phyloP scores from a whole-genome alignment of 2,329 filamentous ascomycete genomes.

The Cladosporium cucumerinum region DNA sequence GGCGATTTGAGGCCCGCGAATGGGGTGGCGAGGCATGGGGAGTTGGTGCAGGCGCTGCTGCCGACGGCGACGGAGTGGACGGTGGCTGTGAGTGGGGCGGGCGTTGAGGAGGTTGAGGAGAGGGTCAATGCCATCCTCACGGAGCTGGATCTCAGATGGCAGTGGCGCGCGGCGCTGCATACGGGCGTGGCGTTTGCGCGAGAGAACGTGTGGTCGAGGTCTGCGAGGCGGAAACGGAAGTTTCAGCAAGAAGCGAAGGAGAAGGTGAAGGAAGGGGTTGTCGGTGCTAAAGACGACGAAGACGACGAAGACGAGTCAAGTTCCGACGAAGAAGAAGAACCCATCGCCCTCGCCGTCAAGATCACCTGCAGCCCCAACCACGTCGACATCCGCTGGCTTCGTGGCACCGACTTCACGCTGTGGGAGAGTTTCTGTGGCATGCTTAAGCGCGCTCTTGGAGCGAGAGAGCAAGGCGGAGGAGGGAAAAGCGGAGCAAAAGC shows the following conservation, averaged over 20 bases:
- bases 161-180: slow-evolving; percentile 54
- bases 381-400: slow-evolving; percentile 63
- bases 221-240: slow-evolving; percentile 62
- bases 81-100: slow-evolving; percentile 37
- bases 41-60: slow-evolving; percentile 29
- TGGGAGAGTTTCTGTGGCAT: slow-evolving; percentile 89
- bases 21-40: slow-evolving; percentile 31
- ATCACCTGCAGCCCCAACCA: slow-evolving; percentile 37
- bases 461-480: slow-evolving; percentile 5
- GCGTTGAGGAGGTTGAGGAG: slow-evolving; percentile 31
- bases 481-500: background rate
- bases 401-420: slow-evolving; percentile 67
- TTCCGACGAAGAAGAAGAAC: slow-evolving; percentile 30
- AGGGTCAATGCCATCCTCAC: slow-evolving; percentile 50
- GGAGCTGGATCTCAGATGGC: slow-evolving; percentile 61
- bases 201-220: slow-evolving; percentile 76
- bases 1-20: slow-evolving; percentile 60
- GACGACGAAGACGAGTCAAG: slow-evolving; percentile 16
- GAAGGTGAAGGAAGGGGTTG: slow-evolving; percentile 32
- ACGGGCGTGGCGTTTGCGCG: slow-evolving; percentile 61
- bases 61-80: slow-evolving; percentile 49
- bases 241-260: slow-evolving; percentile 28
- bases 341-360: slow-evolving; percentile 41
- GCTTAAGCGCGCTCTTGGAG: slow-evolving; percentile 49
- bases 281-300: slow-evolving; percentile 18